Conservation (phyloP, 345 rosid species). For the Brassica carinata region DNA sequence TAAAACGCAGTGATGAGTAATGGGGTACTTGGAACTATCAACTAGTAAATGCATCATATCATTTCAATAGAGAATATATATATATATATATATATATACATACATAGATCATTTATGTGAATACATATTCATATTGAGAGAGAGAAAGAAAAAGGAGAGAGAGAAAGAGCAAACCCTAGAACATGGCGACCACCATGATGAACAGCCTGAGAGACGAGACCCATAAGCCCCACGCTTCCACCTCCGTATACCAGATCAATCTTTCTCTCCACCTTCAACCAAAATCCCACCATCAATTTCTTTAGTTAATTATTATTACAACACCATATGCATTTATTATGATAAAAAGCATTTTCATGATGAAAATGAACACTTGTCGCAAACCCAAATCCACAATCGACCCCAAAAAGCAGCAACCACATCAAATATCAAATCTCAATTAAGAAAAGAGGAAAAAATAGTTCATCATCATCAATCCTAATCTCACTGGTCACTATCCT, state of each 20-base stretch:
- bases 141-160: slow-evolving; percentile 33
- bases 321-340: slow-evolving; percentile 16
- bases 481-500: slow-evolving; percentile 40
- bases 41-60: slow-evolving; percentile 31
- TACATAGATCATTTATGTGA: slow-evolving; percentile 20
- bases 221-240: slow-evolving; percentile 98
- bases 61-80: not conserved
- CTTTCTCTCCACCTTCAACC: slow-evolving; percentile 80
- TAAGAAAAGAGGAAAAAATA: slow-evolving; percentile 16
- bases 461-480: slow-evolving; percentile 38
- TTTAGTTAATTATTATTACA: slow-evolving; percentile 17
- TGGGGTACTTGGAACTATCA: slow-evolving; percentile 22
- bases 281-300: slow-evolving; percentile 47
- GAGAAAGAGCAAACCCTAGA: slow-evolving; percentile 71
- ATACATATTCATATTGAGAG: slow-evolving; percentile 21
- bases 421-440: slow-evolving; percentile 41
- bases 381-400: slow-evolving; percentile 31
- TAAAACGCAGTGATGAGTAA: slow-evolving; percentile 36
- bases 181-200: slow-evolving; percentile 99
- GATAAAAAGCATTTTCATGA: slow-evolving; percentile 45
- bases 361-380: slow-evolving; percentile 59
- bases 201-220: slow-evolving; percentile 97
- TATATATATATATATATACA: slow-evolving; percentile 5
- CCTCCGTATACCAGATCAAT: slow-evolving; percentile 98
- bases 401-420: slow-evolving; percentile 39